Conservation (phyloP, 805 yeast genomes). For the Metschnikowia gelsemii region DNA sequence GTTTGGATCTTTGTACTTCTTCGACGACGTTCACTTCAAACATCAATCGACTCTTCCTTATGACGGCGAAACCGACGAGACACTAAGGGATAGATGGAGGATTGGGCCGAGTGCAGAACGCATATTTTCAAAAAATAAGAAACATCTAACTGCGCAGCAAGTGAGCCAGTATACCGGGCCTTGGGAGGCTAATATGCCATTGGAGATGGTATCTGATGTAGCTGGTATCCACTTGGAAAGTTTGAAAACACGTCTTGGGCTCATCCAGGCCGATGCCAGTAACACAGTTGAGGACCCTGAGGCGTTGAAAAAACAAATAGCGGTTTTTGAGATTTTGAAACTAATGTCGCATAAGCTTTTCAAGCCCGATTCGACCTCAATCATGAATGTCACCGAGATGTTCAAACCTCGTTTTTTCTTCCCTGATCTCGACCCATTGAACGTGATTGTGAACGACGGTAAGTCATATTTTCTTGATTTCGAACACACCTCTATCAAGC, state of each 20-base stretch:
- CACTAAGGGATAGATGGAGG: constrained; percentile 69
- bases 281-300: constrained; percentile 43
- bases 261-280: constrained; percentile 55
- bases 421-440: constrained; percentile 91
- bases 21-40: constrained; percentile 56
- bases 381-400: constrained; percentile 62
- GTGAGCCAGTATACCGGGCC: constrained; percentile 68
- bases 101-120: constrained; percentile 89
- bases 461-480: constrained; percentile 68
- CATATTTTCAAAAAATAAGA: constrained; percentile 69
- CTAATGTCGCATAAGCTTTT: constrained; percentile 59
- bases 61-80: constrained; percentile 58
- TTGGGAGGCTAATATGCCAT: constrained; percentile 59
- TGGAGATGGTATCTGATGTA: constrained; percentile 60
- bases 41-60: constrained; percentile 49
- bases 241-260: constrained; percentile 51
- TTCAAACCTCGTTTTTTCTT: constrained; percentile 70
- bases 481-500: constrained; percentile 78
- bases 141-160: constrained; percentile 48
- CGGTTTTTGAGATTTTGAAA: constrained; percentile 61
- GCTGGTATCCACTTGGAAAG: constrained; percentile 68
- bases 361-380: constrained; percentile 49
- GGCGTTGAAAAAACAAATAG: constrained; percentile 48
- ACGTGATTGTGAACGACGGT: constrained; percentile 53
- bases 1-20: constrained; percentile 81